phyloP scores from a whole-genome alignment of 257 asterid genomes.

The Knoxia roxburghii region DNA sequence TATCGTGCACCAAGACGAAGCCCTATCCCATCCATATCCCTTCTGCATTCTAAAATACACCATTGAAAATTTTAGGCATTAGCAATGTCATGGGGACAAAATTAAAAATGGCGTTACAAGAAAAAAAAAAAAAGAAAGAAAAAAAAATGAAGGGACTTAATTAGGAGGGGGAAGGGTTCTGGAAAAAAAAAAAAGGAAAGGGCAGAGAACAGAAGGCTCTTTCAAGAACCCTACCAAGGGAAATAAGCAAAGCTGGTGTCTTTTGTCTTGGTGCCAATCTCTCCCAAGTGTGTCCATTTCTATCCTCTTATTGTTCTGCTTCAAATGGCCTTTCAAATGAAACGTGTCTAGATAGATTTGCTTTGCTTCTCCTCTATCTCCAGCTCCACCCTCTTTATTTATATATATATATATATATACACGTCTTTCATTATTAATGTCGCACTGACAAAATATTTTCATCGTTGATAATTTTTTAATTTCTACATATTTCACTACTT shows the following conservation, averaged over 20 bases:
- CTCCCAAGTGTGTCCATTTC: slow-evolving; percentile 8
- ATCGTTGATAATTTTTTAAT: no score
- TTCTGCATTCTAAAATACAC: slow-evolving; percentile 15
- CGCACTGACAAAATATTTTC: no score
- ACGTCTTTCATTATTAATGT: background rate
- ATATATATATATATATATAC: no score
- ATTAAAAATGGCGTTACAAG: no score
- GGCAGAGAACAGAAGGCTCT: background rate
- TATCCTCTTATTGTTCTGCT: slow-evolving; percentile 9
- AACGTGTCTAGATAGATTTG: background rate
- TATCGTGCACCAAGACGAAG: slow-evolving; percentile 52
- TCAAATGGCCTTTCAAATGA: background rate
- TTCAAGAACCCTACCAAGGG: slow-evolving; percentile 34
- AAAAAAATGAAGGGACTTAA: background rate
- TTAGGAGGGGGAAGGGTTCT: background rate
- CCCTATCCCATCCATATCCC: slow-evolving; percentile 31
- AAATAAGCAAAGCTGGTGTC: slow-evolving; percentile 27
- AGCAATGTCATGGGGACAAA: slow-evolving; percentile 19
- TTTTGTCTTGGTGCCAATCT: slow-evolving; percentile 36
- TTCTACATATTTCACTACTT: no score
- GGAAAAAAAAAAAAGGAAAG: background rate
- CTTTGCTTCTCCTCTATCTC: slow-evolving; percentile 2
- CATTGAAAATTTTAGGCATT: slow-evolving; percentile 5
- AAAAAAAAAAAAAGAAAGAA: no score
- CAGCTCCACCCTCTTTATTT: no score